Evolutionary conservation across 202 grass and related monocot species (phyloP), one percentile per base, ranked within the genome.

Genomic region (Schoenoplectus tabernaemontani): DNA sequence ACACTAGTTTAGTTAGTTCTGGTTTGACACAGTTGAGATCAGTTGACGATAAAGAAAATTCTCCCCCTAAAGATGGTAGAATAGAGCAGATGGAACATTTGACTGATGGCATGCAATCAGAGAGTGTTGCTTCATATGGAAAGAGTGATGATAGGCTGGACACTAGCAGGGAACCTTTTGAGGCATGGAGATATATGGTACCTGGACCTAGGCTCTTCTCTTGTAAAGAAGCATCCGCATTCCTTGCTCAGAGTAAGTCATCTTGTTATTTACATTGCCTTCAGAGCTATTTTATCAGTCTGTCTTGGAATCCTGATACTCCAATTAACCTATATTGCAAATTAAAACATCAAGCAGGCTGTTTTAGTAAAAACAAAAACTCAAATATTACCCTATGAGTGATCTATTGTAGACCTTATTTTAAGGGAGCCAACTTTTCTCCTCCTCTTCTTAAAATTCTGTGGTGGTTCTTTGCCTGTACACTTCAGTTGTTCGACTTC

Each of bases 171-270:
- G 62, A 58, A 11, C 1, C 51, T 48, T 76, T 84, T 59, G 20
- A 54, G 34, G 59, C 30, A 32, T 72, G 60, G 28, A 83, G 37
- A 47, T 61, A 32, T 81, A 63, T 26, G 74, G 65, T 43, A 63
- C 65, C 83, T 50, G 65, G 22, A 62, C 17, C 58, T 3, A 15
- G 62, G 17, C 50, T 82, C 7, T 83, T 90, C 81, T 92, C 84
- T 10, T 82, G 78, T 81, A 81, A 92, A 87, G 89, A 86, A 79
- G 86, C 67, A 39, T 26, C 85, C 34, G 46, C 81, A 43, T 94
- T 97, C 65, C 91, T 92, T 70, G 74, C 87, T 84, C 87, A 60
- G 51, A 92, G 95, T 97, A 97, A 88, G 44, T 42, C 9, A 78
- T 67, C 61, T 83, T 80, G 11, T 7, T 72, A 56, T 38, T 56